A percentile compares a stretch with the other conserved stretches of the same genome.
Evolutionary conservation across 148 eudicot genomes (phyloP).

Genomic region (Polygonum maritimum): DNA sequence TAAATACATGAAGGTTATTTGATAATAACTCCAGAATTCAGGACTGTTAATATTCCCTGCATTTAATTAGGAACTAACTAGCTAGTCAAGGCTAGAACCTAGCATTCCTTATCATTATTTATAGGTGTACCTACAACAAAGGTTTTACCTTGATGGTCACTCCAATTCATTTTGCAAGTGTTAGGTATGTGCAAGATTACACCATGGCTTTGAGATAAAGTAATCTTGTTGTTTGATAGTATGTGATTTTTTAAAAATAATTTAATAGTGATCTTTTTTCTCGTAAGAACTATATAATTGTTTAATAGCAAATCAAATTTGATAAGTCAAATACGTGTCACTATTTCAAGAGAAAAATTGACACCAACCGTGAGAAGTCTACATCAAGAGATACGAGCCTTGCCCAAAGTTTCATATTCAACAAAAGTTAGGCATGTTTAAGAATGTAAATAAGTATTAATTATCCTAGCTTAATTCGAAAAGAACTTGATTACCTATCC

Average conservation of each 20-base stretch:
- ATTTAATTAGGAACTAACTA: not conserved
- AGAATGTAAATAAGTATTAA: not conserved
- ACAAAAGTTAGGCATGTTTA: not conserved
- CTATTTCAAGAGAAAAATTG: not conserved
- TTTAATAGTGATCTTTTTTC: not conserved
- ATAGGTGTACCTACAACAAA: conserved; percentile 1
- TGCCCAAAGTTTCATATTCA: too few species aligned
- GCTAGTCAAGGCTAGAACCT: not conserved
- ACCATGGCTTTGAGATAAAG: not conserved
- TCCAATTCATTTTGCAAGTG: not conserved
- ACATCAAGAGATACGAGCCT: not conserved
- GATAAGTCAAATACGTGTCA: not conserved
- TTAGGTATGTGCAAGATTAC: not conserved
- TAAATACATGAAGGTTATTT: not conserved
- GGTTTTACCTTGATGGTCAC: not conserved
- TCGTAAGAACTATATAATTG: too few species aligned
- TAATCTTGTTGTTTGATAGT: not conserved
- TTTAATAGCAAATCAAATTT: too few species aligned
- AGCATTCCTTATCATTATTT: not conserved
- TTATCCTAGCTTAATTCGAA: too few species aligned
- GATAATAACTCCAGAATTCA: not conserved
- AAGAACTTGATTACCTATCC: too few species aligned
- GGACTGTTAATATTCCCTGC: not conserved
- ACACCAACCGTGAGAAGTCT: not conserved
- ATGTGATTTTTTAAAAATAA: not conserved